phyloP scores from a whole-genome alignment of 768 basidiomycete species.

The Glaciozyma antarctica region DNA sequence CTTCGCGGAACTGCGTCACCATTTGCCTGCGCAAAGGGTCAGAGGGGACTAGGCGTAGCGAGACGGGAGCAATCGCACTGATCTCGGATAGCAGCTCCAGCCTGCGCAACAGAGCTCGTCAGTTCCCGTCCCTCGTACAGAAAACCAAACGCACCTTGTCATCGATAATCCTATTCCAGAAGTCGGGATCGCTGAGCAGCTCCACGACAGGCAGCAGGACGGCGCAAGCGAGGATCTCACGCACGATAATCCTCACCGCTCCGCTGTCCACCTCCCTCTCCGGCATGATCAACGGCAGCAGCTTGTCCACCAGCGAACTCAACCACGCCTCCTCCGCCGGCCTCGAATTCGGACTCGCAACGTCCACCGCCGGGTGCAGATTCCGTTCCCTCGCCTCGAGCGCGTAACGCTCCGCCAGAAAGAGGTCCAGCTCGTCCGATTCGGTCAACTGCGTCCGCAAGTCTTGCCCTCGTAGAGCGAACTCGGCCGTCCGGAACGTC shows the following conservation, averaged over 20 bases:
- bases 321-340: slow-evolving; percentile 86
- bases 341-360: slow-evolving; percentile 76
- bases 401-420: slow-evolving; percentile 74
- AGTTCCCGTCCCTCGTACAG: not conserved
- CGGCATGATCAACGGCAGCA: slow-evolving; percentile 65
- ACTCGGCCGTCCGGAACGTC: slow-evolving; percentile 18
- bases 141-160: slow-evolving; percentile 60
- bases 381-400: slow-evolving; percentile 43
- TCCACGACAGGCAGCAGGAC: slow-evolving; percentile 81
- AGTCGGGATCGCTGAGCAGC: slow-evolving; percentile 89
- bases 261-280: slow-evolving; percentile 62
- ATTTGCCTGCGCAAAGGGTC: slow-evolving; percentile 18
- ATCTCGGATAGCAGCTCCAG: slow-evolving; percentile 61
- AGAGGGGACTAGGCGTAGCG: not conserved
- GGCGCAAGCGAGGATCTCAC: slow-evolving; percentile 74
- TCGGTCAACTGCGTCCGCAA: slow-evolving; percentile 73
- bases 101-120: slow-evolving; percentile 39
- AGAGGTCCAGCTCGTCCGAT: slow-evolving; percentile 77
- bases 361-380: slow-evolving; percentile 77
- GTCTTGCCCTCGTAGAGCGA: slow-evolving; percentile 65
- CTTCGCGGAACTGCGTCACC: slow-evolving; percentile 34
- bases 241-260: slow-evolving; percentile 59
- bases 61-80: slow-evolving; percentile 44
- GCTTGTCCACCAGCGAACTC: slow-evolving; percentile 56
- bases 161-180: slow-evolving; percentile 89